Evolutionary conservation across 1,284 basidiomycete genomes (phyloP), one percentile per base, ranked within the genome.

Genomic region (Kwoniella shivajii): DNA sequence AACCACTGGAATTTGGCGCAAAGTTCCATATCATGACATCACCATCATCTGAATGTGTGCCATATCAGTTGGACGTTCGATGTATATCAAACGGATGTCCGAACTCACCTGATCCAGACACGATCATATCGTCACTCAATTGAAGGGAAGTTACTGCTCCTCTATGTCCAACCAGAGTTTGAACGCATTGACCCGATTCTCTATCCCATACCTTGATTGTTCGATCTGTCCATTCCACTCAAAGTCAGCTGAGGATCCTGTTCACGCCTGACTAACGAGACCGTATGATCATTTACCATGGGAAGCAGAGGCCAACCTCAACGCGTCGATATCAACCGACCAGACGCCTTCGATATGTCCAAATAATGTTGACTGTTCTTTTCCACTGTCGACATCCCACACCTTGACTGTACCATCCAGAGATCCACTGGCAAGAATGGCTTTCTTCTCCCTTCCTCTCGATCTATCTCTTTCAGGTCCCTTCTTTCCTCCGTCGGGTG

Each of bases 331-430:
- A 47, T 91, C 92, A 30, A 99, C 87, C 13, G 86, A 86, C 95
- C 95, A 99, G 7, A 99, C 92, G 54, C 96, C 96, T 72, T 96
- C 92, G 63, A 93, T 91, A 74, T 77, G 76, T 13, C 95, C 96
- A 74, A 99, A 99, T 56, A 96, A 83, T 31, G 96, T 98, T 66
- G 85, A 82, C 47, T 85, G 81, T 44, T 88, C 85, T 65, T 88
- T 85, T 26, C 89, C 92, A 1, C 86, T 86, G 64, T 95, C 90
- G 39, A 98, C 86, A 71, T 98, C 93, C 96, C 96, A 99, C 16
- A 95, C 72, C 76, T 92, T 93, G 79, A 99, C 88, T 14, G 93
- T 98, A 73, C 98, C 98, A 76, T 99, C 95, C 60, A 98, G 81
- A 66, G 88, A 89, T 6, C 93, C 94, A 0, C 91, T 92, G 57